A percentile compares a stretch with the other conserved stretches of the same genome.
phyloP scores from a whole-genome alignment of 1,284 basidiomycete species.

The Naganishia liquefaciens region DNA sequence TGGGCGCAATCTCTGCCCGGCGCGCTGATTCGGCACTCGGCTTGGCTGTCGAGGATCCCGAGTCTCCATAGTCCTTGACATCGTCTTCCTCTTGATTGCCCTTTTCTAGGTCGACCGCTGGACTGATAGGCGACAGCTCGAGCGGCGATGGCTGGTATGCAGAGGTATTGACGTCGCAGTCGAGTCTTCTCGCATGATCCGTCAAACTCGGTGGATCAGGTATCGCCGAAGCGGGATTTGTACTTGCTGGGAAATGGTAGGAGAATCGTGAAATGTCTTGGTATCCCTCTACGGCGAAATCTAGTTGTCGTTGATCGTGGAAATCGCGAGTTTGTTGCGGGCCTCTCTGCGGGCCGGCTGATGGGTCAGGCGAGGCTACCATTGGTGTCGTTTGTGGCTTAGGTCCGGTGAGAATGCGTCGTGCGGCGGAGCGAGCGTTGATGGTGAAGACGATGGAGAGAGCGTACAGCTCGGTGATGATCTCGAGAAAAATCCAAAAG shows the following conservation, averaged over 20 bases:
- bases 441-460: conserved; percentile 45
- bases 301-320: conserved; percentile 3
- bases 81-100: neutral
- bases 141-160: conserved; percentile 5
- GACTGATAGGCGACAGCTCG: neutral
- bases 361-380: neutral
- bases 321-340: neutral
- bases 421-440: conserved; percentile 37
- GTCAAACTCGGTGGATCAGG: conserved; percentile 3
- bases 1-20: neutral
- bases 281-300: conserved; percentile 23
- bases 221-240: neutral
- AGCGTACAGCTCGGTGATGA: conserved; percentile 44
- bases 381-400: neutral
- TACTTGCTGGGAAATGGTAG: conserved; percentile 22
- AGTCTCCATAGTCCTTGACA: neutral
- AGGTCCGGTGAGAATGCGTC: conserved; percentile 10
- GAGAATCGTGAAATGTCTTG: conserved; percentile 17
- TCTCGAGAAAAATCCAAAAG: conserved; percentile 45
- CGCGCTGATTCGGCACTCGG: neutral
- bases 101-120: neutral
- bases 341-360: too few species aligned
- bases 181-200: neutral
- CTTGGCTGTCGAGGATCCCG: neutral
- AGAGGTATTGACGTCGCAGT: neutral